Evolutionary conservation across 202 grass and related monocot species (phyloP).

Genomic region (Dendrocalamus latiflorus): DNA sequence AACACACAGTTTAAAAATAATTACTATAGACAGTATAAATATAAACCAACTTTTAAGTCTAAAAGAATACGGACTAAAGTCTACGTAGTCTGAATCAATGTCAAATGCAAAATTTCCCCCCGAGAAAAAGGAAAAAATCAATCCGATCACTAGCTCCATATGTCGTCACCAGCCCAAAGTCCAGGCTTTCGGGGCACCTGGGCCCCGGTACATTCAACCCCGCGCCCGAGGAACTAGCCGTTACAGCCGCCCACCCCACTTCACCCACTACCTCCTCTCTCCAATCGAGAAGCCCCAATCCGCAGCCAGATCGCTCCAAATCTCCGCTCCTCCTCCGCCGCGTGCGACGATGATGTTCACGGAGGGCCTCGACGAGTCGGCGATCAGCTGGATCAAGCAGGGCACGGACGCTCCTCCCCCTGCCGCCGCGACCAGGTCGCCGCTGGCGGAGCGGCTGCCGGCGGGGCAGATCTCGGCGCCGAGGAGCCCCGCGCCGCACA

Average conservation of each 20-base stretch:
- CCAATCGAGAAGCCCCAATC: background rate
- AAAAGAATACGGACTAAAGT: too few relatives aligned
- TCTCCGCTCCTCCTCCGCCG: background rate
- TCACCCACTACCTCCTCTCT: constrained; percentile 12
- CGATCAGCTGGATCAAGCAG: constrained; percentile 94
- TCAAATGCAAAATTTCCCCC: too few relatives aligned
- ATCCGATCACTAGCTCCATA: background rate
- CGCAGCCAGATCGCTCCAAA: background rate
- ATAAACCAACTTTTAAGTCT: too few relatives aligned
- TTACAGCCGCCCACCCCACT: background rate
- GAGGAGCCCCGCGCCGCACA: constrained; percentile 32
- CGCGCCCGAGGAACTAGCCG: constrained; percentile 46
- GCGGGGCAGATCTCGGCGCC: constrained; percentile 29
- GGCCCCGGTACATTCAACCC: background rate
- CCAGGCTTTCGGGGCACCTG: background rate
- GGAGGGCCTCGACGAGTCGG: constrained; percentile 88
- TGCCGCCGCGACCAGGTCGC: constrained; percentile 20
- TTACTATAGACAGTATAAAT: too few relatives aligned
- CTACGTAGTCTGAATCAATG: too few relatives aligned
- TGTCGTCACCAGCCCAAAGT: background rate
- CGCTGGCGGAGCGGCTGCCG: constrained; percentile 49
- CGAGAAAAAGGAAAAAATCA: background rate
- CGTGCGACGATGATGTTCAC: constrained; percentile 66
- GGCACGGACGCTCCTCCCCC: constrained; percentile 26
- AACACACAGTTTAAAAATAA: too few relatives aligned